Evolutionary conservation across 2,329 filamentous ascomycete species (phyloP).

Genomic region (Mariannaea elegans): DNA sequence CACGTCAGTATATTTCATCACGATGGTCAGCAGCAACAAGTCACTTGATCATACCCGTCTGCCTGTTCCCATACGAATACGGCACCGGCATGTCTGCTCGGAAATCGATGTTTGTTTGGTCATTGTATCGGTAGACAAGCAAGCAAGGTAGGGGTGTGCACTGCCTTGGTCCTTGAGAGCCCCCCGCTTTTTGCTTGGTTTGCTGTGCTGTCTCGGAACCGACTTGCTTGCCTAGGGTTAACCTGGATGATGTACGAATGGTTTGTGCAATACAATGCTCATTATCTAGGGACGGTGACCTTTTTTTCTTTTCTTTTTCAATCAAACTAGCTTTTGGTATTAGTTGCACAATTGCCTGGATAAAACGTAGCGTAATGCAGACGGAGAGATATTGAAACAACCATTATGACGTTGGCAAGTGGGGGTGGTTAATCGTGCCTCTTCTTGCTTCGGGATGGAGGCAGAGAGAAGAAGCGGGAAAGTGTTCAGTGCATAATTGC

Average conservation of each 20-base stretch:
- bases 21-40: background rate
- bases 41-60: slow-evolving; percentile 14
- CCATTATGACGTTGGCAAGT: too few relatives aligned
- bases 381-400: background rate
- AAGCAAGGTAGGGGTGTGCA: too few relatives aligned
- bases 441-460: too few relatives aligned
- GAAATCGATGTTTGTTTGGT: slow-evolving; percentile 14
- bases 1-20: background rate
- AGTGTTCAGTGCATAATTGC: too few relatives aligned
- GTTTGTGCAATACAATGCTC: background rate
- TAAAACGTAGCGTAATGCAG: background rate
- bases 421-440: too few relatives aligned
- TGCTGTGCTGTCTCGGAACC: background rate
- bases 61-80: slow-evolving; percentile 31
- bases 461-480: too few relatives aligned
- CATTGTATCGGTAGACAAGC: background rate
- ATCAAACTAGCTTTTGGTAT: background rate
- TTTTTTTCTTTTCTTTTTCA: background rate
- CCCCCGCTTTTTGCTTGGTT: background rate
- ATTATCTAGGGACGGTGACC: background rate
- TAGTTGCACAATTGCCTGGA: too few relatives aligned
- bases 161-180: too few relatives aligned
- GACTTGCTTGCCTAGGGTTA: too few relatives aligned
- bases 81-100: slow-evolving; percentile 29
- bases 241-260: too few relatives aligned